Base-by-base conservation (phyloP, 2,329 filamentous ascomycete species). In the Neoarthrinium moseri region DNA sequence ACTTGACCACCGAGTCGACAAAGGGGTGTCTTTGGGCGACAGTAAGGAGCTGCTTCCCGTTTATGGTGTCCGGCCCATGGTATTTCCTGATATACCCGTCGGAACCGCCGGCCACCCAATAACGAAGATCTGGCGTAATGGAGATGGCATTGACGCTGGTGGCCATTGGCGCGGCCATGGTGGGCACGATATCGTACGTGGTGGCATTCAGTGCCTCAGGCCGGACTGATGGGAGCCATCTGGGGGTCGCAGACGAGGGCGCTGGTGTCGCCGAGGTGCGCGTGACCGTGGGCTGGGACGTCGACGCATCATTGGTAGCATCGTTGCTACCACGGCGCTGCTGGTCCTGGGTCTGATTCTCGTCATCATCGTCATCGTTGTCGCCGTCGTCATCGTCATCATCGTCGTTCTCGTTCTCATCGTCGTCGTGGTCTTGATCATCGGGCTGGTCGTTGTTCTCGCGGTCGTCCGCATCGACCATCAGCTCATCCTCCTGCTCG, bases 61-160 rank as follows among this genome's bases (percentile, higher is more conserved):
- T 99, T 55, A 95, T 91, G 5, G 94, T 96, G 27, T 91, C 90
- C 3, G 89, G 85, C 65, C 94, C 96, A 64, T 99, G 95, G 69
- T 95, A 97, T 66, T 96, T 97, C 47, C 94, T 83, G 52, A 99
- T 92, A 62, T 96, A 99, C 38, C 94, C 92, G 68, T 99, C 94
- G 0, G 88, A 86, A 1, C 94, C 94, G 29, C 94, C 94, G 10
- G 86, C 96, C 64, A 97, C 91, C 65, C 95, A 92, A 80, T 91
- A 97, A 45, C 91, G 82, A 75, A 96, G 86, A 65, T 99, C 94
- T 2, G 91, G 91, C 0, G 94, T 99, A 24, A 94, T 86, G 20
- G 91, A 84, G 48, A 99, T 81, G 8, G 91, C 86, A 62, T 99
- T 99, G 67, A 99, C 89, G 43, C 91, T 96, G 3, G 94, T 99